Base-by-base conservation (phyloP, 306 rosid species). In the Vigna unguiculata region DNA sequence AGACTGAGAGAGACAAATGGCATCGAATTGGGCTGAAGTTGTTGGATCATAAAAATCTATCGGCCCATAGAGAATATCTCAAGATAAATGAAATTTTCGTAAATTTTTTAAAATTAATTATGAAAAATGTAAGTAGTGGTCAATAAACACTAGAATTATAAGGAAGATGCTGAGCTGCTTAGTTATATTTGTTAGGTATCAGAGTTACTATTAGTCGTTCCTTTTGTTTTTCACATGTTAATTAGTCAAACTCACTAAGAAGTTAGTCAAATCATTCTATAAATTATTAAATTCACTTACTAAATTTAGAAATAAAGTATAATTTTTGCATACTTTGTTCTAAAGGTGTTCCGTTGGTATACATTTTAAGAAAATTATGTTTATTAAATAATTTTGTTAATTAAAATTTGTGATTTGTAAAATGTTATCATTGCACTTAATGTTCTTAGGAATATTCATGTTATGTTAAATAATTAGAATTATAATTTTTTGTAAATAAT, bases 21-120 rank as follows among this genome's bases (percentile, higher is more conserved):
- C 7, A 47, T 61, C 7, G 9, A 25, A 21, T 38, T 51, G 65
- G 73, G 73, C 65, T 51, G 17, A 64, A 22, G 43, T 1, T 49
- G 52, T 75, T 75, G 71, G 79, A 63, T 22, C 52, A 2, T 34
- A 34, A 13, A 12, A 3, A 46, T 12, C 36, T 32, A 15, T 40
- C 1, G 28, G 54, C 72, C 72, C 80, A 75, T 51, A 13, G 10
- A 11, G 0, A 17, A 9, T 25, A 52, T 12, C 19, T 1, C 8
- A 8, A 38, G 11, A 38, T 38, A 38, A 38, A 7, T 9, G 1
- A 38, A 6, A 4, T 32, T 32, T 32, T 4, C 36, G 7, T 32
- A 32, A 32, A 32, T 32, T 38, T 38, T 38, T 38, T 1, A 38
- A 8, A 38, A 34, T 8, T 61, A 61, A 16, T 61, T 30, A 32